A percentile compares a stretch with the other conserved stretches of the same genome.
These are phyloP conservation scores for Pleurotus platypus DNA, from an alignment of 768 basidiomycete species.

Conservation along the genomic window DNA sequence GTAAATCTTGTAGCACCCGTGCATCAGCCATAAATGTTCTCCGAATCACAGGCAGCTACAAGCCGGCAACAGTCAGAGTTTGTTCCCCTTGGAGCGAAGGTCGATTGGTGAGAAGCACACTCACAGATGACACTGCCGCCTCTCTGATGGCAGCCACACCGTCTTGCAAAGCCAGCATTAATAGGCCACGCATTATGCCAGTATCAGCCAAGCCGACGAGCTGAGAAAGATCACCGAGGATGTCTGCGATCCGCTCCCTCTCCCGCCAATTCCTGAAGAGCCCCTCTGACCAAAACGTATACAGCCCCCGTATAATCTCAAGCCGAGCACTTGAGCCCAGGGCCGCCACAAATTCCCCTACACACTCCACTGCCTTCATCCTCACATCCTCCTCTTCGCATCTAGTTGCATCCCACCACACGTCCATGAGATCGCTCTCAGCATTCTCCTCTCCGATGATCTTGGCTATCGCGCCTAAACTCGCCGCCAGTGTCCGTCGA, in stretches of 20 bases:
- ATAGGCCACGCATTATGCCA: slow-evolving; percentile 47
- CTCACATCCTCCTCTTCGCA: slow-evolving; percentile 72
- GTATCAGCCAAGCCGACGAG: slow-evolving; percentile 37
- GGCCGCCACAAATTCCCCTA: slow-evolving; percentile 52
- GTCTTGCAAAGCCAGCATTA: slow-evolving; percentile 67
- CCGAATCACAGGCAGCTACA: slow-evolving; percentile 49
- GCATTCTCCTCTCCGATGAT: slow-evolving; percentile 76
- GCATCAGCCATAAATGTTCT: slow-evolving; percentile 30
- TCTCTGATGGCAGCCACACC: slow-evolving; percentile 83
- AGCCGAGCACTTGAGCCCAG: slow-evolving; percentile 32
- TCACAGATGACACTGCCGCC: slow-evolving; percentile 61
- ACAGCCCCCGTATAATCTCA: slow-evolving; percentile 40
- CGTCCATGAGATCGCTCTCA: slow-evolving; percentile 59
- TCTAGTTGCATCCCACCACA: slow-evolving; percentile 63
- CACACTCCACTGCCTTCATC: slow-evolving; percentile 64
- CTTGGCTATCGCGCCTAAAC: slow-evolving; percentile 83
- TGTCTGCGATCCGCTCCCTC: slow-evolving; percentile 62
- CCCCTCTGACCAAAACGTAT: slow-evolving; percentile 54
- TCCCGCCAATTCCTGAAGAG: slow-evolving; percentile 74
- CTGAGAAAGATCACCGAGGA: slow-evolving; percentile 46
- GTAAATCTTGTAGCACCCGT: slow-evolving; percentile 32
- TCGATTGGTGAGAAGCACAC: slow-evolving; percentile 25
- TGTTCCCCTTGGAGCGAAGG: not conserved
- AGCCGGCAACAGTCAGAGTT: slow-evolving; percentile 2
- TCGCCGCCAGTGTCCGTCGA: slow-evolving; percentile 79